These are phyloP conservation scores for Rusavskia elegans DNA, from an alignment of 495 filamentous ascomycete genomes.

Conservation along the genomic window DNA sequence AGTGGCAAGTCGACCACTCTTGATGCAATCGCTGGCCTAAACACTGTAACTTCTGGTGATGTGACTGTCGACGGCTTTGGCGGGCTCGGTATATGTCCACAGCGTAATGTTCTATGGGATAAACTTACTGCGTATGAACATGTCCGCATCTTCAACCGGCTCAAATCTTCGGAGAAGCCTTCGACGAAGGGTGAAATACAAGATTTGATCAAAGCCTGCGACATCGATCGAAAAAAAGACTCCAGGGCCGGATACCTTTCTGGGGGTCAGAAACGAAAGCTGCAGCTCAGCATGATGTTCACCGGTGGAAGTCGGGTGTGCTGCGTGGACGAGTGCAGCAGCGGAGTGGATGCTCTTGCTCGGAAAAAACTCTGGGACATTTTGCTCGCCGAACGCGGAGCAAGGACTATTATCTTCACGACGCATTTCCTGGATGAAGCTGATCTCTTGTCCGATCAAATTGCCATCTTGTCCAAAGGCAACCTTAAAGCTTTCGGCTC, in stretches of 20 bases:
- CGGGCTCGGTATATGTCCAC: conserved; percentile 72
- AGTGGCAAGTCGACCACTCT: conserved; percentile 78
- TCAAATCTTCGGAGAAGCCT: conserved; percentile 43
- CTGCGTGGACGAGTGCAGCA: conserved; percentile 77
- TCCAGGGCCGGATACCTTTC: conserved; percentile 55
- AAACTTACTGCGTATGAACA: conserved; percentile 70
- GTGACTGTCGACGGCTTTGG: conserved; percentile 59
- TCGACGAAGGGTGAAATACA: conserved; percentile 38
- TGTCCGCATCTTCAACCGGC: conserved; percentile 56
- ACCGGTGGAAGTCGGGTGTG: conserved; percentile 72
- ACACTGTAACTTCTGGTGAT: conserved; percentile 48
- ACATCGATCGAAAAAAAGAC: conserved; percentile 51
- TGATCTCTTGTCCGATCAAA: conserved; percentile 59
- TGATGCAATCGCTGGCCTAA: conserved; percentile 67
- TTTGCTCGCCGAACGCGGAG: conserved; percentile 59
- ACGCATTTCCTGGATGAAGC: conserved; percentile 77
- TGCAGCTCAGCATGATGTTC: conserved; percentile 90
- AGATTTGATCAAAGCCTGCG: conserved; percentile 47
- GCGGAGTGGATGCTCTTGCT: conserved; percentile 66
- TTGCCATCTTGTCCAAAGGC: conserved; percentile 62
- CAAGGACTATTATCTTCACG: conserved; percentile 64
- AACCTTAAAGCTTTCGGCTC: conserved; percentile 53
- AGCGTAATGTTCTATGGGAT: conserved; percentile 84
- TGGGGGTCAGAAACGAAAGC: conserved; percentile 76
- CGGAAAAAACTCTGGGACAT: conserved; percentile 85